A percentile compares a stretch with the other conserved stretches of the same genome.
These are phyloP conservation scores for Salicornia ramosissima DNA, from an alignment of 148 eudicot species.

Conservation along the genomic window DNA sequence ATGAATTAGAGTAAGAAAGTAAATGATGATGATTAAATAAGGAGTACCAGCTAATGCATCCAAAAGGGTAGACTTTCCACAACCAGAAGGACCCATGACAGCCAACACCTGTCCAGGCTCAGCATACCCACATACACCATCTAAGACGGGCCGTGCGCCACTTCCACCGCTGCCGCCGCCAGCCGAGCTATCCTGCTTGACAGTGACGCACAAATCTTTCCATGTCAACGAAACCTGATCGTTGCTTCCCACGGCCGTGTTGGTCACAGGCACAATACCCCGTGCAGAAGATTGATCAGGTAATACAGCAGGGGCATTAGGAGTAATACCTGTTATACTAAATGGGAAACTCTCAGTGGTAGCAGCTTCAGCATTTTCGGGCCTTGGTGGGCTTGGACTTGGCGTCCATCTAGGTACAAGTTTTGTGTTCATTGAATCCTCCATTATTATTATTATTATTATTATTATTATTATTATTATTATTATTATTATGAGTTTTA, in stretches of 20 bases:
- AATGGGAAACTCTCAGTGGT: constrained; percentile 22
- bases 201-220: constrained; percentile 42
- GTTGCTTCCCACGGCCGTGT: not conserved
- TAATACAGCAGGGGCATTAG: not conserved
- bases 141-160: constrained; percentile 24
- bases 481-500: too few species aligned
- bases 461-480: too few species aligned
- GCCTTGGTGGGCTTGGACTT: constrained; percentile 38
- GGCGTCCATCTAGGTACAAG: constrained; percentile 38
- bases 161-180: not conserved
- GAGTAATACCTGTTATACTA: constrained; percentile 9
- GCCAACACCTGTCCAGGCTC: constrained; percentile 46
- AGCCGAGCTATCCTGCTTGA: constrained; percentile 16
- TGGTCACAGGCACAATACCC: not conserved
- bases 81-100: constrained; percentile 63
- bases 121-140: constrained; percentile 37
- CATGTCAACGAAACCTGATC: constrained; percentile 38
- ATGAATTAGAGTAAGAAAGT: too few species aligned
- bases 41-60: constrained; percentile 55
- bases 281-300: not conserved
- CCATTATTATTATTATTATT: too few species aligned
- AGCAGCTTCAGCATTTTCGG: not conserved
- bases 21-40: too few species aligned
- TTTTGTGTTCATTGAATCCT: not conserved
- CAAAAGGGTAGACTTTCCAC: constrained; percentile 53